phyloP scores from a whole-genome alignment of 2,329 filamentous ascomycete species.

The Botrytis porri region DNA sequence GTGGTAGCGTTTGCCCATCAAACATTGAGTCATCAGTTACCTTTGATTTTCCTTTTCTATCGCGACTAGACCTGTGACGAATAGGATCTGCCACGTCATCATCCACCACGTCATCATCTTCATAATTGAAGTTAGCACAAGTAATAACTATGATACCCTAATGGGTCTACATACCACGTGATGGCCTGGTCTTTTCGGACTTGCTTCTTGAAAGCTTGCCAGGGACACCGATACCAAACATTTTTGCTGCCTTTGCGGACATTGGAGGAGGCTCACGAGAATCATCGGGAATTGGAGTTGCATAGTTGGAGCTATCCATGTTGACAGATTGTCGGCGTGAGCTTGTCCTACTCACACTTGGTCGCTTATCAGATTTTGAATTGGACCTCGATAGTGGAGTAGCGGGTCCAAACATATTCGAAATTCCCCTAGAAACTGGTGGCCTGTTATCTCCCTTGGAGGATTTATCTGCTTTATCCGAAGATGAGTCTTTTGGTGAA shows the following conservation, averaged over 20 bases:
- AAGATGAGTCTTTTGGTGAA: conserved; percentile 66
- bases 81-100: conserved; percentile 46
- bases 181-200: conserved; percentile 48
- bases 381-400: conserved; percentile 67
- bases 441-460: conserved; percentile 40
- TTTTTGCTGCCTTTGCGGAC: conserved; percentile 72
- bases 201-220: conserved; percentile 48
- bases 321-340: conserved; percentile 70
- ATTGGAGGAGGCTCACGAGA: conserved; percentile 50
- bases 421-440: conserved; percentile 46
- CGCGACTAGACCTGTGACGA: conserved; percentile 48
- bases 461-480: conserved; percentile 51
- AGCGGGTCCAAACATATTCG: conserved; percentile 66
- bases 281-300: conserved; percentile 71
- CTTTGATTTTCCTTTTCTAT: conserved; percentile 43
- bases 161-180: conserved; percentile 38
- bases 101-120: conserved; percentile 52
- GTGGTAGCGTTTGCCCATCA: conserved; percentile 29
- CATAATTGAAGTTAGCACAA: conserved; percentile 32
- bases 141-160: not conserved
- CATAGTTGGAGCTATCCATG: conserved; percentile 55
- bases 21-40: conserved; percentile 38
- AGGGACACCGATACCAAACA: conserved; percentile 58
- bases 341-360: conserved; percentile 52
- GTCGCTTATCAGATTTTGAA: conserved; percentile 63